Percentiles rank a stretch among this genome's conserved stretches.
Conservation (phyloP, 257 asterid genomes). For the Solanum neorickii region DNA sequence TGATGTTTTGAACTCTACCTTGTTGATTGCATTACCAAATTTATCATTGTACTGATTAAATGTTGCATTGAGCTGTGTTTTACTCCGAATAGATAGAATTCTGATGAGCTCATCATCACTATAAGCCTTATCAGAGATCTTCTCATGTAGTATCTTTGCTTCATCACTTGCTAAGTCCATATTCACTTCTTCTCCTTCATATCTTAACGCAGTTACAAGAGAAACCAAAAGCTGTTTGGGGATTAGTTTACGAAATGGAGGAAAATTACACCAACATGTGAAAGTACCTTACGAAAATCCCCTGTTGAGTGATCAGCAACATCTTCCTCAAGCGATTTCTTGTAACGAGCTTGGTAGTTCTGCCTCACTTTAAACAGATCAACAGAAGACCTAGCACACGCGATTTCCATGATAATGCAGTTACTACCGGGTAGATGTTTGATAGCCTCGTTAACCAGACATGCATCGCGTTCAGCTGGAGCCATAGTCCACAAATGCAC, state of each 20-base stretch:
- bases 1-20: slow-evolving; percentile 26
- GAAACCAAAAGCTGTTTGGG: slow-evolving; percentile 75
- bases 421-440: slow-evolving; percentile 42
- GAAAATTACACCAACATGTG: neutral
- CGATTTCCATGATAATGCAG: slow-evolving; percentile 62
- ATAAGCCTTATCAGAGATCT: slow-evolving; percentile 59
- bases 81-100: slow-evolving; percentile 73
- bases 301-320: slow-evolving; percentile 69
- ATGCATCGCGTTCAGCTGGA: slow-evolving; percentile 77
- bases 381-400: slow-evolving; percentile 55
- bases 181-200: slow-evolving; percentile 77
- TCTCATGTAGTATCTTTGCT: slow-evolving; percentile 64
- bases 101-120: slow-evolving; percentile 59
- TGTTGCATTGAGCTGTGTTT: slow-evolving; percentile 83
- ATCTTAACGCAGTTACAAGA: slow-evolving; percentile 71
- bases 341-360: slow-evolving; percentile 49
- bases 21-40: slow-evolving; percentile 62
- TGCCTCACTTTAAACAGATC: slow-evolving; percentile 54
- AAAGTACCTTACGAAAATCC: slow-evolving; percentile 57
- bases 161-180: slow-evolving; percentile 57
- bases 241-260: neutral
- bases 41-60: slow-evolving; percentile 59
- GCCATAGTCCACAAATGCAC: slow-evolving; percentile 58
- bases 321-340: slow-evolving; percentile 86
- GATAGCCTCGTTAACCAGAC: slow-evolving; percentile 58